Conservation (phyloP, 163 green algal species). For the Prototheca wickerhamii region DNA sequence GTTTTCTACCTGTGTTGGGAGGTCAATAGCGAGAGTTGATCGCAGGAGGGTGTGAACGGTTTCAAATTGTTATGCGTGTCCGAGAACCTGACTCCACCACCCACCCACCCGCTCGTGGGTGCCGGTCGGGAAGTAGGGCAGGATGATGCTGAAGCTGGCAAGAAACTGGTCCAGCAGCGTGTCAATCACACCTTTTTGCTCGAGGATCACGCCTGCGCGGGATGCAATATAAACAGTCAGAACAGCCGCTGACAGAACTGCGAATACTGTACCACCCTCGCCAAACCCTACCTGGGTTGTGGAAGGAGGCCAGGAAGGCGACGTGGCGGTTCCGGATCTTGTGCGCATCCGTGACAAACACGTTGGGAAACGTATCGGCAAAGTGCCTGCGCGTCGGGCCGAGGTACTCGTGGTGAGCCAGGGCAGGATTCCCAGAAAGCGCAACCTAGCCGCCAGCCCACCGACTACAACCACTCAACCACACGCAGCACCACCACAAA, state of each 20-base stretch:
- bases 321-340: constrained; percentile 90
- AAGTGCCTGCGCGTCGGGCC: constrained; percentile 63
- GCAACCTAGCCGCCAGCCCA: background rate
- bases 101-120: constrained; percentile 66
- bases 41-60: too few relatives aligned
- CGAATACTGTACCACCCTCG: background rate
- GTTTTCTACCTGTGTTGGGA: constrained; percentile 77
- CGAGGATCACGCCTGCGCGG: constrained; percentile 72
- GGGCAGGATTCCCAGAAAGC: background rate
- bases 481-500: background rate
- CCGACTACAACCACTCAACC: background rate
- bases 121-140: constrained; percentile 98
- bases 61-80: too few relatives aligned
- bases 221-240: background rate
- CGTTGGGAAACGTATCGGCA: constrained; percentile 92
- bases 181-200: constrained; percentile 98
- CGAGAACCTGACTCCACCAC: too few relatives aligned
- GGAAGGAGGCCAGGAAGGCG: constrained; percentile 97
- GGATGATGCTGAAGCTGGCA: constrained; percentile 91
- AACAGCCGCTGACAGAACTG: background rate
- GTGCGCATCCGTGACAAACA: constrained; percentile 92
- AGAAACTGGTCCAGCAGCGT: constrained; percentile 94
- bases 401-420: background rate
- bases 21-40: too few relatives aligned
- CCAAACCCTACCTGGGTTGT: constrained; percentile 52